These are phyloP conservation scores for Lipomyces chichibuensis DNA, from an alignment of 805 yeast genomes.

Conservation along the genomic window DNA sequence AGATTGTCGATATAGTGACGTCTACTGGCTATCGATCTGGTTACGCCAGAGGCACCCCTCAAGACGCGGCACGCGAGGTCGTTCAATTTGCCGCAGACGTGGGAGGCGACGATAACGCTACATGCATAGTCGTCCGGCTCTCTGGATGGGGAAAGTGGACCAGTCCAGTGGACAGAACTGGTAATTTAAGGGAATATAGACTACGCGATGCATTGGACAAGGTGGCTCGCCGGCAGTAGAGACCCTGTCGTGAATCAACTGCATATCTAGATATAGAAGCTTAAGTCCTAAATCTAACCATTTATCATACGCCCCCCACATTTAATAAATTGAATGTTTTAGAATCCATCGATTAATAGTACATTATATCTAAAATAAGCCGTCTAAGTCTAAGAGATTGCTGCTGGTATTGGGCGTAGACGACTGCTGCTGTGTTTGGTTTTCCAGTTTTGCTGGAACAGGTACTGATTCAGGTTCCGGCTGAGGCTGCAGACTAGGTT, in stretches of 20 bases:
- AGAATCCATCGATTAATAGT: background rate
- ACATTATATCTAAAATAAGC: conserved; percentile 16
- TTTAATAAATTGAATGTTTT: background rate
- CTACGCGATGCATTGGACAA: conserved; percentile 49
- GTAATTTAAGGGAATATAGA: conserved; percentile 73
- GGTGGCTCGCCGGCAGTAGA: conserved; percentile 24
- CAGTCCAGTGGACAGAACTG: conserved; percentile 71
- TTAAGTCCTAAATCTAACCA: background rate
- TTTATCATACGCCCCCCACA: background rate
- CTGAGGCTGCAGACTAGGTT: conserved; percentile 8
- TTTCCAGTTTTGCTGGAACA: conserved; percentile 9
- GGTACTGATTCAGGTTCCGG: background rate
- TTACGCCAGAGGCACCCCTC: conserved; percentile 73
- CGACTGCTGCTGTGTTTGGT: conserved; percentile 11
- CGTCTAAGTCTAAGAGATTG: conserved; percentile 25
- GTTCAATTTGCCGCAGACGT: conserved; percentile 79
- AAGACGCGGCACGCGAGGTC: conserved; percentile 81
- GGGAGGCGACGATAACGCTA: conserved; percentile 96
- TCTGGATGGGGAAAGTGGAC: conserved; percentile 98
- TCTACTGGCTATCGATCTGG: conserved; percentile 50
- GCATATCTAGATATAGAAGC: background rate
- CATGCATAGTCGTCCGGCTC: conserved; percentile 77
- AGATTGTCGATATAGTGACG: conserved; percentile 74
- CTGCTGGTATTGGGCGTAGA: conserved; percentile 11
- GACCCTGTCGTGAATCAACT: background rate